Base-by-base conservation (phyloP, 148 eudicot species). In the Camellia japonica region DNA sequence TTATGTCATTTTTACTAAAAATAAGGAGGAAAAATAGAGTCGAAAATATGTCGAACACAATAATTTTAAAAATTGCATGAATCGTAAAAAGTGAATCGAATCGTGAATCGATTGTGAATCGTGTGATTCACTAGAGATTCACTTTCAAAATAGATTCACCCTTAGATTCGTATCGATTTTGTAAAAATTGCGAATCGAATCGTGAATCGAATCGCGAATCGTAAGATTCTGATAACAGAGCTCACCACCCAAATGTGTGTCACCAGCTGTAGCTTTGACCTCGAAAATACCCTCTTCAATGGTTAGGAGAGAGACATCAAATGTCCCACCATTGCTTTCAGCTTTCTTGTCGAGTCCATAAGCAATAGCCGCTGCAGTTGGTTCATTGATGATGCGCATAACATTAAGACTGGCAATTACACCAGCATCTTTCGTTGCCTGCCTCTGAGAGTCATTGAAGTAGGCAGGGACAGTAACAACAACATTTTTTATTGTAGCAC, bases 261-360 rank as follows among this genome's bases (percentile, higher is more conserved):
- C 51, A 3, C 71, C 71, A 0, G 49, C 20, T 1, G 19, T 6
- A 42, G 51, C 20, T 68, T 6, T 43, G 44, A 68, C 71, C 71
- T 43, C 71, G 0, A 68, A 0, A 5, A 41, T 69, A 69, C 55
- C 14, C 2, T 9, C 30, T 46, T 19, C 66, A 8, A 62, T 62
- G 66, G 66, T 62, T 62, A 62, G 38, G 10, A 62, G 66, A 62
- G 66, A 62, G 66, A 20, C 66, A 20, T 62, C 66, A 62, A 60
- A 60, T 15, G 63, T 60, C 6, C 63, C 63, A 15, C 66, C 66
- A 20, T 1, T 10, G 66, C 66, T 62, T 5, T 2, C 3, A 6
- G 30, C 5, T 62, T 62, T 62, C 66, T 62, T 19, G 38, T 62
- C 66, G 10, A 62, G 38, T 38, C 66, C 66, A 62, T 62, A 62